Conservation (phyloP, 768 basidiomycete genomes). For the Mycena belliarum region DNA sequence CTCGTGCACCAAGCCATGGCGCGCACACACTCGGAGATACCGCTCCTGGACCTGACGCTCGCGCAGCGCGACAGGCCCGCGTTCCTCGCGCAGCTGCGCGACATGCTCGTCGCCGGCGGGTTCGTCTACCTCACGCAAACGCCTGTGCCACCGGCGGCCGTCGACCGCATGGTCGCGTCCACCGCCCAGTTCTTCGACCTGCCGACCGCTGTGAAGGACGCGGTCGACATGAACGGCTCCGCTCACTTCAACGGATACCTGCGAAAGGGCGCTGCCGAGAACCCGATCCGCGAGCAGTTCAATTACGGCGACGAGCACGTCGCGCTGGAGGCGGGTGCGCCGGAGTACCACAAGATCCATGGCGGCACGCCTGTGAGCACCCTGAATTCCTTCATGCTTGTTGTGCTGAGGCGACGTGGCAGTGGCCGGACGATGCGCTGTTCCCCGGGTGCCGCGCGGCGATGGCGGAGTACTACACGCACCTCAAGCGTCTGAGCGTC, state of each 20-base stretch:
- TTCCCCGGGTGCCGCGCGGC: constrained; percentile 16
- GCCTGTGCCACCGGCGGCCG: constrained; percentile 38
- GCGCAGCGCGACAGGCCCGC: constrained; percentile 9
- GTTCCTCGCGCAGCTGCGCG: constrained; percentile 50
- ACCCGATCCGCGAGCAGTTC: constrained; percentile 20
- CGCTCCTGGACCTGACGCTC: constrained; percentile 17
- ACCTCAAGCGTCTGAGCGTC: constrained; percentile 11
- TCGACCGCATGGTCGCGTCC: constrained; percentile 43
- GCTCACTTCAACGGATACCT: constrained; percentile 60
- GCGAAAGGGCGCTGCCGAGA: constrained; percentile 11
- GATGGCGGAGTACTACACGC: constrained; percentile 14
- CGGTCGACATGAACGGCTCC: constrained; percentile 47
- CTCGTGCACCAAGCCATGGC: constrained; percentile 7
- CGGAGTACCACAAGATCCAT: constrained; percentile 16
- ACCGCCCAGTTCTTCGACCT: constrained; percentile 52
- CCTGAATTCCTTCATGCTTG: not conserved
- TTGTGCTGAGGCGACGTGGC: not conserved
- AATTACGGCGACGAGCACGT: constrained; percentile 18
- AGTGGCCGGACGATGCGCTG: constrained; percentile 19
- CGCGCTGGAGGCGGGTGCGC: constrained; percentile 1
- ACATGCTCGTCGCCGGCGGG: constrained; percentile 54
- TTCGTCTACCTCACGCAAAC: constrained; percentile 55
- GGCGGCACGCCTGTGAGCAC: constrained; percentile 12
- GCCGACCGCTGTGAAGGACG: constrained; percentile 45
- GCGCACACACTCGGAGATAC: constrained; percentile 3